Percentiles rank a stretch among this genome's conserved stretches.
phyloP scores from a whole-genome alignment of 257 asterid genomes.

The Coffea canephora region DNA sequence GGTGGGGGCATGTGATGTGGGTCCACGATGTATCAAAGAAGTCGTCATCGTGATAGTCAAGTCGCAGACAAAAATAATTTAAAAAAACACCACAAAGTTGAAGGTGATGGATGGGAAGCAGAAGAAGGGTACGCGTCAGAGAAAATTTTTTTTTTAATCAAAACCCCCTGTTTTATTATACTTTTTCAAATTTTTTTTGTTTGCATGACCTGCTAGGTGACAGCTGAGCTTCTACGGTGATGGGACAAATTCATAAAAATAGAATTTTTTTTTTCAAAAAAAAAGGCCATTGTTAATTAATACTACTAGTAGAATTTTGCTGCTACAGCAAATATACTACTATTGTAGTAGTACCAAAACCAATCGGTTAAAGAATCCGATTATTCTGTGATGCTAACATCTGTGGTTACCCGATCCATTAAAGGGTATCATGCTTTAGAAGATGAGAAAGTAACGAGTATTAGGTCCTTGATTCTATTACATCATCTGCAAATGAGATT shows the following conservation, averaged over 20 bases:
- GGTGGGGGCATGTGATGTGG: conserved; percentile 46
- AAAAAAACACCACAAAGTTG: neutral
- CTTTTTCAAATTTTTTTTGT: neutral
- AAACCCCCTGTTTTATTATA: neutral
- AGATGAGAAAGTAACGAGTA: neutral
- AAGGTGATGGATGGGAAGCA: conserved; percentile 10
- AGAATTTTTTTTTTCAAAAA: no score
- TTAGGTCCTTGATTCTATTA: conserved; percentile 3
- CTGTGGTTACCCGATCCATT: conserved; percentile 16
- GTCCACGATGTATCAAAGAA: conserved; percentile 23
- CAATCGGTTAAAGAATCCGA: neutral
- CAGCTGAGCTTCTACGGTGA: conserved; percentile 21
- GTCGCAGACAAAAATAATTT: conserved; percentile 6
- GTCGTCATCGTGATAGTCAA: conserved; percentile 29
- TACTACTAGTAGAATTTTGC: neutral
- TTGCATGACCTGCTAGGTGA: conserved; percentile 20
- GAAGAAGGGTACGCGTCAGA: neutral
- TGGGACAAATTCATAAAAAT: neutral
- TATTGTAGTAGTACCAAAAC: neutral
- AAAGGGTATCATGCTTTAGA: neutral
- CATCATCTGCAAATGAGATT: neutral
- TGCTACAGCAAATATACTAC: neutral
- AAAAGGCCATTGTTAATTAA: neutral
- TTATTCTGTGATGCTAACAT: conserved; percentile 25
- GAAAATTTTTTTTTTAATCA: neutral